Conservation (phyloP, 2,329 filamentous ascomycete genomes). For the Botrytis cinerea region DNA sequence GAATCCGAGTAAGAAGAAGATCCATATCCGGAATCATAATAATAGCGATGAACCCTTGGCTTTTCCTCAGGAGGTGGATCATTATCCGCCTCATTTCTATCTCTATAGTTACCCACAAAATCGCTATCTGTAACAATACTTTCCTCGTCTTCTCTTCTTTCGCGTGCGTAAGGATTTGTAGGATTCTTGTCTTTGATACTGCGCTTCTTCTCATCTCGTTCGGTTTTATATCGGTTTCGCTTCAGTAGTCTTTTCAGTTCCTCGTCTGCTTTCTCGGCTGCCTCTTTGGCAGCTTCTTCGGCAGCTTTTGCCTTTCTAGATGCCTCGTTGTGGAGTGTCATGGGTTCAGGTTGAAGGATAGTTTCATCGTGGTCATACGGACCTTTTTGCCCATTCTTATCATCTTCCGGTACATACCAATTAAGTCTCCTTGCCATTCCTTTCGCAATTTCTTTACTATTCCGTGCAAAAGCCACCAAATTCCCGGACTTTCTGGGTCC, state of each 20-base stretch:
- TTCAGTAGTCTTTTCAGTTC: neutral
- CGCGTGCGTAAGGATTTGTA: neutral
- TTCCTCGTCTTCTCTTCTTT: constrained; percentile 4
- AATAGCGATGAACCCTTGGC: neutral
- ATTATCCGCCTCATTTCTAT: neutral
- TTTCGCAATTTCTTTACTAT: too few species aligned
- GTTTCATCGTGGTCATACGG: neutral
- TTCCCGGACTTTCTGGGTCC: neutral
- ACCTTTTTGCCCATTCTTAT: neutral
- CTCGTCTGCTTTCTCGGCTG: neutral
- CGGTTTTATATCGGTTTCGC: neutral
- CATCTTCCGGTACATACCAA: neutral
- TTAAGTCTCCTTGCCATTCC: too few species aligned
- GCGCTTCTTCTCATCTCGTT: neutral
- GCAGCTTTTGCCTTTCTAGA: neutral
- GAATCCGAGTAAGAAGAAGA: neutral
- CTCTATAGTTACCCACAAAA: neutral
- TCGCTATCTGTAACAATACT: constrained; percentile 8
- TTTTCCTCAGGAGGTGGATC: neutral
- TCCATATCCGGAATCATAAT: too few species aligned
- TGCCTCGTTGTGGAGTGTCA: neutral
- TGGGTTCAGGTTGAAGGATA: neutral
- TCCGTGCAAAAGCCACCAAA: neutral
- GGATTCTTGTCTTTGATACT: neutral
- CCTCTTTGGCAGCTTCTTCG: neutral